Evolutionary conservation across 768 basidiomycete species (phyloP), one percentile per base, ranked within the genome.

Genomic region (Calocera cornea): DNA sequence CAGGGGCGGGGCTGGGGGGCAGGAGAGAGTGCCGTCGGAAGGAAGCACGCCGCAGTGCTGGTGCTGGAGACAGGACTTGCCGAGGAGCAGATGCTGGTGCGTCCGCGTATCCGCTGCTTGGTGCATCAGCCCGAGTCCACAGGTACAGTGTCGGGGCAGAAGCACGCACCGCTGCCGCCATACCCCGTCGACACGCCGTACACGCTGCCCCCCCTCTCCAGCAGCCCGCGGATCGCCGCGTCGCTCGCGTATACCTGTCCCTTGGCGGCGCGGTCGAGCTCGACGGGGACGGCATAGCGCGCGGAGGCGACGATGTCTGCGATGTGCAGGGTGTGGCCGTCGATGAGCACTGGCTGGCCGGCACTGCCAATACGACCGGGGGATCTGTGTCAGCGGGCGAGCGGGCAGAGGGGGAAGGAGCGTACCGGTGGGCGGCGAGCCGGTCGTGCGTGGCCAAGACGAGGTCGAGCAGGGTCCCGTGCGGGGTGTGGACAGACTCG

Each of bases 131-230:
- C 14, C 7, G 8, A 19, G 19, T 8, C 7, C 44, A 17, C 44
- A 3, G 3, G 5, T 19, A 8, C 7, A n/a, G n/a, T 24, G 5
- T 8, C 5, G 8, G 24, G 8, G 44, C 5, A 47, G 16, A 7
- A 5, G 24, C 14, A 66, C 76, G 47, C 68, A 79, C 87, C 87
- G 71, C 87, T 88, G n/a, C 90, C 91, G 41, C 91, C 92, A 72
- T 90, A 94, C 54, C 92, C 92, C 2, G 89, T 89, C 63, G 88
- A 88, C 41, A 93, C 87, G 27, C 92, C 92, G 71, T 94, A 94
- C 22, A 94, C 82, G 70, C 87, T 89, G 64, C 83, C 81, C 10
- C 86, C 85, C 2, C 80, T 79, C 22, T 82, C 81, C 40, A 92
- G 81, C 75, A 91, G 91, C 71, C 81, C 80, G 24, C 82, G 78